A percentile compares a stretch with the other conserved stretches of the same genome.
Conservation (phyloP, 805 yeast species). For the Myxozyma udenii region DNA sequence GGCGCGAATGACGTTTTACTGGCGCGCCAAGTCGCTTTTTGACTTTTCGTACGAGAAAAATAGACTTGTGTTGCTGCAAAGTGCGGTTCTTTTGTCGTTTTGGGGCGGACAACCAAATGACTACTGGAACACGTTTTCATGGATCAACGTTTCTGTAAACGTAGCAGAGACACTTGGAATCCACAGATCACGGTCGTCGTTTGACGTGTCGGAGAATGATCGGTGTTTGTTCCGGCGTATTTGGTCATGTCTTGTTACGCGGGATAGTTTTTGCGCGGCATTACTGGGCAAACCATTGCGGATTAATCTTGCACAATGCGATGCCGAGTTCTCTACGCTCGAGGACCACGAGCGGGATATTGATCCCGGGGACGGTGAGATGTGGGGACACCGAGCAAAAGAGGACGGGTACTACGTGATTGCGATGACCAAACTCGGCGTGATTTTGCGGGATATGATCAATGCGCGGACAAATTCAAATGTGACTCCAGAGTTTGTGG, state of each 20-base stretch:
- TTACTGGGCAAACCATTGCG: conserved; percentile 22
- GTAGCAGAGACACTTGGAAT: conserved; percentile 26
- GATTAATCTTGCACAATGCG: conserved; percentile 20
- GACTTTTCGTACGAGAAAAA: conserved; percentile 22
- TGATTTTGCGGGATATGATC: conserved; percentile 7
- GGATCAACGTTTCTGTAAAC: conserved; percentile 24
- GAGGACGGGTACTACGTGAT: conserved; percentile 11
- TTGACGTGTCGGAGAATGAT: conserved; percentile 13
- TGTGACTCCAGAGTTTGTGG: conserved; percentile 1
- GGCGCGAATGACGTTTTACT: conserved; percentile 20
- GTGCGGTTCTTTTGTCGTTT: conserved; percentile 17
- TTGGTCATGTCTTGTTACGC: conserved; percentile 22
- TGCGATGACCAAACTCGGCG: conserved; percentile 2
- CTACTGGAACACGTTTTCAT: conserved; percentile 22
- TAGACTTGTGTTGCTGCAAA: conserved; percentile 10
- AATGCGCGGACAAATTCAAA: conserved; percentile 1
- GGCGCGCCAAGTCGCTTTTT: conserved; percentile 21
- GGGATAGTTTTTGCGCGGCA: conserved; percentile 18
- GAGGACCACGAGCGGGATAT: too few species aligned
- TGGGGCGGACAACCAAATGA: conserved; percentile 26
- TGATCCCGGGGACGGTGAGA: conserved; percentile 2
- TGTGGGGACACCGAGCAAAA: conserved; percentile 2
- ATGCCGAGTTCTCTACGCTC: conserved; percentile 2
- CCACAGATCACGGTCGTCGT: conserved; percentile 1
- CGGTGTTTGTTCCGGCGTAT: conserved; percentile 9